phyloP scores from a whole-genome alignment of 2,329 filamentous ascomycete species.

The Xylariales sp. region DNA sequence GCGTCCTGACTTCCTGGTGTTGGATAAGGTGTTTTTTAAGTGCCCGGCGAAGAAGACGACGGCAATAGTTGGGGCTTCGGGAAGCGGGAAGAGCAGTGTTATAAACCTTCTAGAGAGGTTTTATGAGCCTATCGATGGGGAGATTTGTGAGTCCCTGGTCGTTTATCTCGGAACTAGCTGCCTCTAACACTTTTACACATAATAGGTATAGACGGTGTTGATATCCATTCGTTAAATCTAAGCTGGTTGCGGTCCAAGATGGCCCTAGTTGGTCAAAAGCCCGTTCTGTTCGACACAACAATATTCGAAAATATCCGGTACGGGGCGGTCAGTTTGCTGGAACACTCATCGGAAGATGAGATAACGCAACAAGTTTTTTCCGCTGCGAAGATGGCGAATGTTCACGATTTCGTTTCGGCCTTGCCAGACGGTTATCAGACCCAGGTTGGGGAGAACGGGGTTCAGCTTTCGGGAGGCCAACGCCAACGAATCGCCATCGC shows the following conservation, averaged over 20 bases:
- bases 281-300: slow-evolving; percentile 72
- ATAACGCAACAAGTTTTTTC: slow-evolving; percentile 66
- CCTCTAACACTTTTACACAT: not conserved
- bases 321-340: slow-evolving; percentile 63
- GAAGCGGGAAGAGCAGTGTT: slow-evolving; percentile 78
- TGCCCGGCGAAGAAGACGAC: slow-evolving; percentile 72
- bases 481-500: slow-evolving; percentile 55
- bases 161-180: not conserved
- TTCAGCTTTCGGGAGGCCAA: slow-evolving; percentile 74
- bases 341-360: slow-evolving; percentile 59
- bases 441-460: slow-evolving; percentile 71
- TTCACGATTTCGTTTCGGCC: slow-evolving; percentile 72
- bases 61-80: slow-evolving; percentile 77
- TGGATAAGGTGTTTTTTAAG: slow-evolving; percentile 65
- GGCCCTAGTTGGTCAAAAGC: slow-evolving; percentile 73
- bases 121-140: slow-evolving; percentile 58
- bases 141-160: slow-evolving; percentile 42
- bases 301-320: slow-evolving; percentile 70
- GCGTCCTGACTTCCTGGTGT: slow-evolving; percentile 68
- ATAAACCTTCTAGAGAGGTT: slow-evolving; percentile 75
- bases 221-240: slow-evolving; percentile 66
- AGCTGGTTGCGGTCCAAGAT: slow-evolving; percentile 70
- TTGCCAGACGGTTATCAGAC: slow-evolving; percentile 72
- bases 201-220: slow-evolving; percentile 54
- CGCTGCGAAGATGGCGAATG: slow-evolving; percentile 73